Evolutionary conservation across 768 basidiomycete genomes (phyloP), one percentile per base, ranked within the genome.

Genomic region (Kwoniella sp.): DNA sequence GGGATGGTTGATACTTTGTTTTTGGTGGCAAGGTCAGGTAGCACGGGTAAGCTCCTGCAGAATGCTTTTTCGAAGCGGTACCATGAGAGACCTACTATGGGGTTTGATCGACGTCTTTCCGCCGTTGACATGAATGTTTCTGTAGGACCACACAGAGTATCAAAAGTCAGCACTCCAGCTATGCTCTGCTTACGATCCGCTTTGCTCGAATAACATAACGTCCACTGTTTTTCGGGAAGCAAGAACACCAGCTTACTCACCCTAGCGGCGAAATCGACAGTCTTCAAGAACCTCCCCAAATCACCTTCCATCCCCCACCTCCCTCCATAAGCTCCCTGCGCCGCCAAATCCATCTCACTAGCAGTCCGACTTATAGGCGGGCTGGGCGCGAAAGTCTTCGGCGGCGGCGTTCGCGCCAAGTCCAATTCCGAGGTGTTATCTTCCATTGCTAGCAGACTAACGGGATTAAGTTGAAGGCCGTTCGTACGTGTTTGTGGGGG

Each of bases 1-100:
- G 2, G 78, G 78, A 58, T 79, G 78, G 48, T 79, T 79, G 55
- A 79, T 79, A 63, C 76, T 77, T 54, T 27, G n/a, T n/a, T n/a
- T n/a, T n/a, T n/a, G n/a, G n/a, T n/a, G n/a, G n/a, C n/a, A n/a
- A n/a, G n/a, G n/a, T n/a, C n/a, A n/a, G n/a, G n/a, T n/a, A n/a
- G n/a, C n/a, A n/a, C n/a, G n/a, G n/a, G n/a, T n/a, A n/a, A n/a
- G n/a, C n/a, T n/a, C n/a, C n/a, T n/a, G n/a, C n/a, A n/a, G n/a
- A n/a, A n/a, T n/a, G n/a, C n/a, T n/a, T n/a, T n/a, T n/a, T n/a
- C n/a, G n/a, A n/a, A n/a, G n/a, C n/a, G n/a, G n/a, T n/a, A n/a
- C n/a, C n/a, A n/a, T n/a, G n/a, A n/a, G 36, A 9, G 40, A 65
- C 76, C 61, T 40, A 78, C 69, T 79, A 79, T 55, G 78, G 78